A percentile compares a stretch with the other conserved stretches of the same genome.
phyloP scores from a whole-genome alignment of 768 basidiomycete species.

The Nidularia pulvinata region DNA sequence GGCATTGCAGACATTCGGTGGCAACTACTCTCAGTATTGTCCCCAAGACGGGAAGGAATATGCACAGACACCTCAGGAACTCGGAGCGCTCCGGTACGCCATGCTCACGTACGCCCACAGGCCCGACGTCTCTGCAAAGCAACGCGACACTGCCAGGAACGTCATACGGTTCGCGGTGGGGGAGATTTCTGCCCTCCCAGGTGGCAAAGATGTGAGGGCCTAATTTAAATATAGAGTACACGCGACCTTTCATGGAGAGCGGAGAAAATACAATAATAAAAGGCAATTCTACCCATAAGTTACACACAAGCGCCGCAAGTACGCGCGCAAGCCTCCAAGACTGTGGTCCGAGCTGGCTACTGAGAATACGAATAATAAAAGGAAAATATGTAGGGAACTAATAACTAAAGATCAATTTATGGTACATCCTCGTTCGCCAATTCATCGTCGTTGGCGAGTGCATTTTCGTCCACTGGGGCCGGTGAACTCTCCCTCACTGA shows the following conservation, averaged over 20 bases:
- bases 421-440: background rate
- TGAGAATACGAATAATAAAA: background rate
- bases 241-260: background rate
- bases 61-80: constrained; percentile 14
- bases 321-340: background rate
- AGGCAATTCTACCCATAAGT: background rate
- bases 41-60: constrained; percentile 21
- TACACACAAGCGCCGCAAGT: background rate
- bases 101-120: constrained; percentile 5
- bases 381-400: background rate
- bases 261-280: background rate
- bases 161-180: constrained; percentile 1
- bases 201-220: background rate
- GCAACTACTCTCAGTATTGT: constrained; percentile 52
- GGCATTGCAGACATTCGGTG: constrained; percentile 27
- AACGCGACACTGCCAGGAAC: constrained; percentile 3
- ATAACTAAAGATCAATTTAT: background rate
- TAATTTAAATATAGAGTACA: background rate
- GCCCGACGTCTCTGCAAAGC: constrained; percentile 3
- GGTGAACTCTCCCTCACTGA: too few relatives aligned
- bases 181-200: background rate
- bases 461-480: too few relatives aligned
- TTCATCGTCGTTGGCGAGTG: background rate
- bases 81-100: constrained; percentile 4
- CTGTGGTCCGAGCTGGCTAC: background rate